Evolutionary conservation across 2,329 filamentous ascomycete species (phyloP).

Genomic region (Penicillium sp.): DNA sequence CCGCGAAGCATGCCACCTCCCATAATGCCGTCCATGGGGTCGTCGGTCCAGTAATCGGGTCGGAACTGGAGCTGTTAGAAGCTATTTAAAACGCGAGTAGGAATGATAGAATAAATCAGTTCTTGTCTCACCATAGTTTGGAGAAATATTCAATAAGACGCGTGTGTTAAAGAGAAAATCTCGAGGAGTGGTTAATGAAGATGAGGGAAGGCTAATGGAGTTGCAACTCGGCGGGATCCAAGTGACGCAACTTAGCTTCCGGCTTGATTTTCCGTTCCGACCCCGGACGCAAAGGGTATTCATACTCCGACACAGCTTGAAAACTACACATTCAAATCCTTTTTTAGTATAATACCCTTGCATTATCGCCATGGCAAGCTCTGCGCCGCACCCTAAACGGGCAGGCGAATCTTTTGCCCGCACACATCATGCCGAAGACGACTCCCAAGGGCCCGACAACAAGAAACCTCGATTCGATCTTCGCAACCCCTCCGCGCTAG

Average conservation of each 20-base stretch:
- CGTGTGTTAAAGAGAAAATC: background rate
- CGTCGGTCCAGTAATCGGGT: conserved; percentile 55
- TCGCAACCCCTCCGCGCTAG: conserved; percentile 89
- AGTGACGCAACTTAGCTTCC: conserved; percentile 41
- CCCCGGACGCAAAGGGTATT: conserved; percentile 26
- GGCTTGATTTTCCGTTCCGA: conserved; percentile 44
- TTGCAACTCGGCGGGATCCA: conserved; percentile 8
- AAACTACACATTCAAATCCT: background rate
- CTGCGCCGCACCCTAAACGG: conserved; percentile 76
- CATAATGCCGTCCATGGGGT: conserved; percentile 54
- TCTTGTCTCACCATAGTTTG: conserved; percentile 26
- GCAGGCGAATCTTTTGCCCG: conserved; percentile 79
- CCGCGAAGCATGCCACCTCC: conserved; percentile 55
- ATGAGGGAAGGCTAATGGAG: background rate
- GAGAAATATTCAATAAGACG: background rate
- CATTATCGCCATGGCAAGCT: conserved; percentile 53
- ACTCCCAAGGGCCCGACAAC: conserved; percentile 47
- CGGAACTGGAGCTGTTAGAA: conserved; percentile 40
- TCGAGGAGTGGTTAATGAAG: background rate
- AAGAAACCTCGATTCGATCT: conserved; percentile 93
- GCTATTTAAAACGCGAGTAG: background rate
- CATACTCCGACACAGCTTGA: conserved; percentile 5
- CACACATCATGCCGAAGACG: conserved; percentile 64
- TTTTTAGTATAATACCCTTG: background rate
- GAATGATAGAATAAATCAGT: background rate